Base-by-base conservation (phyloP, 192 early-diverging fungal genomes). In the Gaertneriomyces sp. region DNA sequence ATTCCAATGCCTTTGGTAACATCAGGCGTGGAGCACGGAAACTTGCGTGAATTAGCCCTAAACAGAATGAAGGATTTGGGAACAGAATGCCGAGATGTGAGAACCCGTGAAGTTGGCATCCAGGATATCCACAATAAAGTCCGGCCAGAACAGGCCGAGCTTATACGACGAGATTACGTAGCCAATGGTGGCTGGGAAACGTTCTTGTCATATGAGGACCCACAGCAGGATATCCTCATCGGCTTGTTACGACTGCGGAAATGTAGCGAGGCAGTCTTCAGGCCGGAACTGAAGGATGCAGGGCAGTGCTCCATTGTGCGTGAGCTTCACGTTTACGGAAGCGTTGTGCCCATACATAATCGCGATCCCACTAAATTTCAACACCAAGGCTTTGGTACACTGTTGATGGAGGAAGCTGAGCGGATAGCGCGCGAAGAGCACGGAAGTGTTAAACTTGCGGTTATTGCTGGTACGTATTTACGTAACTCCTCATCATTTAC, bases 141-240 rank as follows among this genome's bases (percentile, higher is more conserved):
- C 47, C 81, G 87, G 66, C 96, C 96, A 0, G 94, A 97, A 42
- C 89, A 98, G 66, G 88, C 94, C 9, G 97, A 99, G 74, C 79
- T 98, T 46, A 90, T 99, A 55, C 88, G 97, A 4, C 81, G 97
- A n/a, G 97, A 99, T 73, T 99, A 99, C 70, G 85, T 87, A 12
- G 97, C 97, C 40, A 99, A 98, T 68, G 91, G 92, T 56, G 96
- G 97, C 5, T 99, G 97, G 97, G 97, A 99, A 80, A 99, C 97
- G 8, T 99, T 99, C 64, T 75, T 99, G 57, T 89, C 93, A 40
- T 99, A 98, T 72, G 97, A 99, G 76, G 97, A 99, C 75, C 94
- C 97, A 3, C 83, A 89, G 25, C 87, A 93, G 58, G 97, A 99
- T 63, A 98, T 99, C 68, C 77, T 99, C 47, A 94, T 99, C 60